Evolutionary conservation across 2,329 filamentous ascomycete genomes (phyloP), one percentile per base, ranked within the genome.

Genomic region (Aspergillus neotritici): DNA sequence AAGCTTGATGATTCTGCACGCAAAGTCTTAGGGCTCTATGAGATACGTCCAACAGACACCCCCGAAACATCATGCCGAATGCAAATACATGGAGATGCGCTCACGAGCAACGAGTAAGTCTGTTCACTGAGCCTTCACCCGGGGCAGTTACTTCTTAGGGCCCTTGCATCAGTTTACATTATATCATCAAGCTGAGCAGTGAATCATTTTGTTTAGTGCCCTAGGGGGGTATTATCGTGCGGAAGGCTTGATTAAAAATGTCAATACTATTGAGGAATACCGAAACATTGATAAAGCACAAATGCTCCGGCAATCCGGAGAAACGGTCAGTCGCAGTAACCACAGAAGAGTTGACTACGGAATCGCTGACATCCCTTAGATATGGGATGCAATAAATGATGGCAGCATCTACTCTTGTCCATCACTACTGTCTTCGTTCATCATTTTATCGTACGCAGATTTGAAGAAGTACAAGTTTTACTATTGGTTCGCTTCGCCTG

Each of bases 401-500:
- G 91, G 90, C 45, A 94, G 87, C 32, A 95, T 98, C 55, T 97
- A 94, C 69, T 93, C 89, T 8, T 87, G 91, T 39, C 93, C 93
- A 2, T 96, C 91, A 4, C 77, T 97, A 2, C 80, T 98, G 13
- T 83, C 88, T 4, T 93, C 87, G 5, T 97, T 96, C 65, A 78
- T 87, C 17, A 82, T 94, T 46, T 80, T 97, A 35, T 95, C 88
- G 12, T 98, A 87, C 64, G 91, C 93, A 49, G 91, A 98, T 62
- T 77, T 98, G 29, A 98, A 98, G 67, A 96, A 94, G 62, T 97
- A 97, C 71, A 87, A 84, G 50, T 96, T 97, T 63, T 88, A 85
- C n/a, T 97, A 97, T 69, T 94, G 94, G 82, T 97, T 97, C 66
- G 91, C 86, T 4, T 98, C 94, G 60, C 93, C 93, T 1, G 89